Conservation (phyloP, 169 alveolate genomes). For the Cryptosporidium baileyi region DNA sequence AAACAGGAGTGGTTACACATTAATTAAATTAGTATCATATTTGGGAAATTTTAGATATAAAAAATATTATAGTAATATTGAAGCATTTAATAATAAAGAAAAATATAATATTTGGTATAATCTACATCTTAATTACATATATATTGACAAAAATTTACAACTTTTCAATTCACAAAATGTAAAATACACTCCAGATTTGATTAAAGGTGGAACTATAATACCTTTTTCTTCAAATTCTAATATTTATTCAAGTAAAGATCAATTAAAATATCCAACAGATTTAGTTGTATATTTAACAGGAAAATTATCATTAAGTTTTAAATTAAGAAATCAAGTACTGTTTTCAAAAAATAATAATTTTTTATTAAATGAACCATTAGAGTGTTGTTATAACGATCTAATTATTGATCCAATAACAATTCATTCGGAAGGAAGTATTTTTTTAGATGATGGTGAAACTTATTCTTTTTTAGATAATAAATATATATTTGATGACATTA, state of each 20-base stretch:
- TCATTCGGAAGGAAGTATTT: conserved; percentile 55
- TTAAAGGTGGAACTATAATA: conserved; percentile 45
- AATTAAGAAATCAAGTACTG: not conserved
- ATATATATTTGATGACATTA: conserved; percentile 22
- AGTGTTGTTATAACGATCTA: not conserved
- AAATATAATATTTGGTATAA: conserved; percentile 39
- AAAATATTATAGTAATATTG: not conserved
- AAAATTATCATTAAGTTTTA: not conserved
- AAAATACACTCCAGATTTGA: conserved; percentile 40
- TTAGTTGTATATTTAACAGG: conserved; percentile 27
- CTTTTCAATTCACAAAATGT: not conserved
- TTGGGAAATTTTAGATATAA: not conserved
- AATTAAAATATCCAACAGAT: not conserved
- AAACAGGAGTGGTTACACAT: not conserved
- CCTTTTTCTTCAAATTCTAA: not conserved
- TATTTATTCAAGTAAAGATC: conserved; percentile 12
- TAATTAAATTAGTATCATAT: not conserved
- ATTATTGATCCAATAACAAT: conserved; percentile 17
- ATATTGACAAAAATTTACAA: conserved; percentile 2
- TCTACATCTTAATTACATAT: not conserved
- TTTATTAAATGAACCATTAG: not conserved
- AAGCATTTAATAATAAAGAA: not conserved
- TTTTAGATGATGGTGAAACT: conserved; percentile 45
- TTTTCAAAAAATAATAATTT: not conserved
- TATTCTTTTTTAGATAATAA: conserved; percentile 28